Base-by-base conservation (phyloP, 2,329 filamentous ascomycete genomes). In the Monosporascus cannonballus region DNA sequence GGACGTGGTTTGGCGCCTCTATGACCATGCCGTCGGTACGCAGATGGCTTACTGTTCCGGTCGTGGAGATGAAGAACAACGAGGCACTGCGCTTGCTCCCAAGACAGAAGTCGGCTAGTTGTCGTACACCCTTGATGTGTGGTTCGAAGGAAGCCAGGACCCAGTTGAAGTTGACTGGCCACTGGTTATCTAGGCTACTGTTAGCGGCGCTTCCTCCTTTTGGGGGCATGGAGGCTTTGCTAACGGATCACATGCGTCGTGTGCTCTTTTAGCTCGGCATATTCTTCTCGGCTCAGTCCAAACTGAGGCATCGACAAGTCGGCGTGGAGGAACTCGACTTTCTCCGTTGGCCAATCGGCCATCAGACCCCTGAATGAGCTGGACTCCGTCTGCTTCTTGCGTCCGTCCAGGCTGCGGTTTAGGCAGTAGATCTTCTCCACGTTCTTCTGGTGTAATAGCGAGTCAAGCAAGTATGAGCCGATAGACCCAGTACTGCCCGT, bases 401-500 rank as follows among this genome's bases (percentile, higher is more conserved):
- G 53, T 8, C 56, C 55, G 27, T 51, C 30, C 3, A 54, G 45
- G 25, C 57, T 53, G 4, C 55, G 55, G 36, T 61, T 58, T 8
- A 61, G 51, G 41, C 59, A 61, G 1, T 58, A 39, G 30, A 61
- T 44, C 11, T 24, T 53, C 4, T 36, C 44, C 15, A 65, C 53
- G 37, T 53, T 52, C 9, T 52, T 54, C 18, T 70, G 64, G 2
- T 53, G 52, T 3, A 68, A 65, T 9, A 73, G 55, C 30, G 66
- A 55, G 24, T 72, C 65, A 7, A 77, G 67, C 2, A 74, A 51
- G 58, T 74, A 71, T 8, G 65, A 66, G 1, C 73, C 72, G 2
- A 75, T 52, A 51, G 67, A 70, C 1, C 73, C 71, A 0, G 71
- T 72, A 2, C 67, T 69, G 1, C 73, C 73, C 2, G 71, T 75